These are phyloP conservation scores for Elongisporangium undulatum DNA, from an alignment of 352 stramenopile genomes.

Conservation along the genomic window DNA sequence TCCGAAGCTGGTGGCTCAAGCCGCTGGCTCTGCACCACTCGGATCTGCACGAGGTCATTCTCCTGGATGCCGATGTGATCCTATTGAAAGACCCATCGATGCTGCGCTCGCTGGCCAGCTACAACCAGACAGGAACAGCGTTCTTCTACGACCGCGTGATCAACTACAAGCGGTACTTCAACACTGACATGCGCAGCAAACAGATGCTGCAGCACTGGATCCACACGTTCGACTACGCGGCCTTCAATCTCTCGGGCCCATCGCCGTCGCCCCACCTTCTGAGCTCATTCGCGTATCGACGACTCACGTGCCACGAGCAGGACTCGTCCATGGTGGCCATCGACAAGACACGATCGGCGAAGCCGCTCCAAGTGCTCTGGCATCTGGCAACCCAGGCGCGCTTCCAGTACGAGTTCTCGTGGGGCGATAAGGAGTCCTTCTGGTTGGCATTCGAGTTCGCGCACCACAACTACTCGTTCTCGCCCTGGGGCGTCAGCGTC, in stretches of 20 bases:
- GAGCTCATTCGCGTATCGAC: slow-evolving; percentile 34
- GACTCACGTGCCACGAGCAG: slow-evolving; percentile 52
- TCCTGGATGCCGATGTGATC: slow-evolving; percentile 45
- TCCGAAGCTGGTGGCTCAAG: slow-evolving; percentile 47
- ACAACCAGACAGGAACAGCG: slow-evolving; percentile 36
- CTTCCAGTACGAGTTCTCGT: slow-evolving; percentile 65
- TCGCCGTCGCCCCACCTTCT: slow-evolving; percentile 25
- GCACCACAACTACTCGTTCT: slow-evolving; percentile 53
- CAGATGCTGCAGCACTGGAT: slow-evolving; percentile 47
- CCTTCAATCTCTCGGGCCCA: slow-evolving; percentile 21
- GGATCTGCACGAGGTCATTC: slow-evolving; percentile 39
- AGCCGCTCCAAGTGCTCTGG: slow-evolving; percentile 59
- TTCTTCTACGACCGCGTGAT: slow-evolving; percentile 72
- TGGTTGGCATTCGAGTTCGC: slow-evolving; percentile 70
- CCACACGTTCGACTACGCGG: slow-evolving; percentile 47
- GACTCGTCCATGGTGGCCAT: slow-evolving; percentile 72
- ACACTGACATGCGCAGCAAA: slow-evolving; percentile 23
- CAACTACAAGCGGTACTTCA: slow-evolving; percentile 46
- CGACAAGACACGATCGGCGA: slow-evolving; percentile 42
- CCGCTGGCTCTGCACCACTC: slow-evolving; percentile 41
- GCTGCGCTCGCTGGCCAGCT: slow-evolving; percentile 24
- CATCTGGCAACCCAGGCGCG: slow-evolving; percentile 59
- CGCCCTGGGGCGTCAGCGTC: slow-evolving; percentile 50
- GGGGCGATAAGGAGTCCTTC: slow-evolving; percentile 70
- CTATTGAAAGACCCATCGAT: slow-evolving; percentile 26